These are phyloP conservation scores for Cenchrus purpureus DNA, from an alignment of 176 grass and related monocot species.

Conservation along the genomic window DNA sequence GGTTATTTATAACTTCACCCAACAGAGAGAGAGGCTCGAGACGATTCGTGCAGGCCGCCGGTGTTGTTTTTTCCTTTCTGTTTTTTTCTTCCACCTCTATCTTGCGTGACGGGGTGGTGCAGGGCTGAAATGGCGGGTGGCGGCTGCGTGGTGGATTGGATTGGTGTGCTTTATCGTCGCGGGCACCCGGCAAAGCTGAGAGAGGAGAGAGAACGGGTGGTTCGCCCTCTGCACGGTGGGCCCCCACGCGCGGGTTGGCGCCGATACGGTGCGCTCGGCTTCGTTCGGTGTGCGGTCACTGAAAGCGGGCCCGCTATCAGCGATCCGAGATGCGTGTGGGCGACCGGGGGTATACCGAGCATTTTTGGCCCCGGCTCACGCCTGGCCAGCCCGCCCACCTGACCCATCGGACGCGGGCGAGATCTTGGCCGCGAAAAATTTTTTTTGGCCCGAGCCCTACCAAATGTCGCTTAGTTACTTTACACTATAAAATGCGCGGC, in stretches of 20 bases:
- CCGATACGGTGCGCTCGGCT: not conserved
- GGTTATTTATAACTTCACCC: conserved; percentile 12
- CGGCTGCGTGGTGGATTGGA: not conserved
- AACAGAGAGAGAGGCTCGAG: not conserved
- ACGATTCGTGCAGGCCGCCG: conserved; percentile 22
- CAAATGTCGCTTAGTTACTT: too few species aligned
- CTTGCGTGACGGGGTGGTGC: not conserved
- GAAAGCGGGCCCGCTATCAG: not conserved
- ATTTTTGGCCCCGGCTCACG: too few species aligned
- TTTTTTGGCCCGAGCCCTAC: too few species aligned
- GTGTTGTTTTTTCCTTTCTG: not conserved
- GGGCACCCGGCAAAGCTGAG: not conserved
- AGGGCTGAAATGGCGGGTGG: not conserved
- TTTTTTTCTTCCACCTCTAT: too few species aligned
- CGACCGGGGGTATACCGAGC: too few species aligned
- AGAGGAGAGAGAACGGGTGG: not conserved
- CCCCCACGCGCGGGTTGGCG: not conserved
- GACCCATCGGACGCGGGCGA: too few species aligned
- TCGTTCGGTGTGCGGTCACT: conserved; percentile 17
- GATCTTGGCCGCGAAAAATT: too few species aligned
- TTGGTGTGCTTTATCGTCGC: conserved; percentile 2
- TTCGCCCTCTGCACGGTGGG: not conserved
- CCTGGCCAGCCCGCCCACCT: too few species aligned
- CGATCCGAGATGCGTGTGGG: too few species aligned
- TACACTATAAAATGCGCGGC: too few species aligned